Conservation (phyloP, 2,329 filamentous ascomycete genomes). For the Trichoderma polysporum region DNA sequence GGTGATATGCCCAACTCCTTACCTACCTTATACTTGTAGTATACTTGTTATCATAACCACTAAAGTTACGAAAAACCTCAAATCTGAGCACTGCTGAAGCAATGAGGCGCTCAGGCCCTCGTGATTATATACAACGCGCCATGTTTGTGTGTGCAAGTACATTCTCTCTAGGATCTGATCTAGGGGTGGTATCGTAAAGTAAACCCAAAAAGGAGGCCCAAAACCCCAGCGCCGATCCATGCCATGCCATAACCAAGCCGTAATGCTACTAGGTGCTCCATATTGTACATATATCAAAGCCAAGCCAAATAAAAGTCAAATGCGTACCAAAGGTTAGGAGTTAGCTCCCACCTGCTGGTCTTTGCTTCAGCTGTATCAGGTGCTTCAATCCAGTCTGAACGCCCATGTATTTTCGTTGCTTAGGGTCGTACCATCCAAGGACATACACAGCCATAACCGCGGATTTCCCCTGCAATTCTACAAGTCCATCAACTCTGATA, state of each 20-base stretch:
- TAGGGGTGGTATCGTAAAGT: constrained; percentile 17
- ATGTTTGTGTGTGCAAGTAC: not conserved
- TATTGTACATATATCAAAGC: constrained; percentile 13
- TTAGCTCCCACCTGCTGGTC: constrained; percentile 33
- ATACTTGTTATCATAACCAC: not conserved
- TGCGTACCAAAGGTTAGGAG: not conserved
- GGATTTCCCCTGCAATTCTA: constrained; percentile 51
- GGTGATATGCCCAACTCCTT: not conserved
- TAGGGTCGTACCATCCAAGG: constrained; percentile 55
- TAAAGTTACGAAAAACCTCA: not conserved
- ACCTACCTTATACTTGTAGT: not conserved
- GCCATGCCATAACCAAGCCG: constrained; percentile 6
- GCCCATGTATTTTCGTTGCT: constrained; percentile 46
- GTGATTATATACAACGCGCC: not conserved
- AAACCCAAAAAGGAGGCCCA: constrained; percentile 2
- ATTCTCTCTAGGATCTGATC: constrained; percentile 14
- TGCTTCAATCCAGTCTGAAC: constrained; percentile 46
- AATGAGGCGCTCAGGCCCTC: not conserved
- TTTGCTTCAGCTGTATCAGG: constrained; percentile 42
- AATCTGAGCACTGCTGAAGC: not conserved
- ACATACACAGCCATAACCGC: constrained; percentile 53
- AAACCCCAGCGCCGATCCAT: constrained; percentile 16
- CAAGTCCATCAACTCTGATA: constrained; percentile 53
- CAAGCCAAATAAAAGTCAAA: not conserved
- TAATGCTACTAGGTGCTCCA: constrained; percentile 5